Percentiles rank a stretch among this genome's conserved stretches.
phyloP scores from a whole-genome alignment of 2,329 filamentous ascomycete species.

The Coniochaeta hoffmannii region DNA sequence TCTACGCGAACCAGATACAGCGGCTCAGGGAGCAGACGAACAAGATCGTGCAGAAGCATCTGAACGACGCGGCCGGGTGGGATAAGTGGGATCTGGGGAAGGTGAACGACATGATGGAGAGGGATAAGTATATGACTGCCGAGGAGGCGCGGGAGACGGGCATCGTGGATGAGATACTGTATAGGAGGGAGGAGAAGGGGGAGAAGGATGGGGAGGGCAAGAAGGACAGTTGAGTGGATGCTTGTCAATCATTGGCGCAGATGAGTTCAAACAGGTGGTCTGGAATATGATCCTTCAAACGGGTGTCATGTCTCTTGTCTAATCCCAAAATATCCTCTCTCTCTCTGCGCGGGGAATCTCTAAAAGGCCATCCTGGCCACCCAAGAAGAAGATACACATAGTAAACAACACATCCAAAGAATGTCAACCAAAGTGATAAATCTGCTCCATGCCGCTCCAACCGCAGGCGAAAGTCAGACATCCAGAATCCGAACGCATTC shows the following conservation, averaged over 20 bases:
- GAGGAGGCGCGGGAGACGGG: slow-evolving; percentile 84
- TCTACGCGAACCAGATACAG: slow-evolving; percentile 95
- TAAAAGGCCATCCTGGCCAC: background rate
- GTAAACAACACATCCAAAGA: background rate
- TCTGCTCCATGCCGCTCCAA: too few species aligned
- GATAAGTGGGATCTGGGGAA: slow-evolving; percentile 75
- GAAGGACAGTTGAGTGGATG: slow-evolving; percentile 13
- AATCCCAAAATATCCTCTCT: background rate
- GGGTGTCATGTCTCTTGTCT: background rate
- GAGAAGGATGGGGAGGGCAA: slow-evolving; percentile 18
- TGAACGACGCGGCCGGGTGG: slow-evolving; percentile 68
- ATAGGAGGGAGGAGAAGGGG: slow-evolving; percentile 54
- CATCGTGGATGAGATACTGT: slow-evolving; percentile 84
- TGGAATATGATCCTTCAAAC: background rate
- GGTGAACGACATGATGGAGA: slow-evolving; percentile 92
- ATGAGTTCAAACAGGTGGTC: background rate
- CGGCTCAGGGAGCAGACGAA: slow-evolving; percentile 80
- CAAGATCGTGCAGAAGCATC: slow-evolving; percentile 77
- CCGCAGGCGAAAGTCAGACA: too few species aligned
- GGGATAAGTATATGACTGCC: slow-evolving; percentile 89
- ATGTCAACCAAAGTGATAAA: background rate
- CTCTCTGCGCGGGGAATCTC: background rate
- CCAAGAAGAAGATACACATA: background rate
- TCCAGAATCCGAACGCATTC: too few species aligned
- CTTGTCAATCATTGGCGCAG: too few species aligned